Evolutionary conservation across 2,329 filamentous ascomycete genomes (phyloP), one percentile per base, ranked within the genome.

Genomic region (Epichloe brachyelytri): DNA sequence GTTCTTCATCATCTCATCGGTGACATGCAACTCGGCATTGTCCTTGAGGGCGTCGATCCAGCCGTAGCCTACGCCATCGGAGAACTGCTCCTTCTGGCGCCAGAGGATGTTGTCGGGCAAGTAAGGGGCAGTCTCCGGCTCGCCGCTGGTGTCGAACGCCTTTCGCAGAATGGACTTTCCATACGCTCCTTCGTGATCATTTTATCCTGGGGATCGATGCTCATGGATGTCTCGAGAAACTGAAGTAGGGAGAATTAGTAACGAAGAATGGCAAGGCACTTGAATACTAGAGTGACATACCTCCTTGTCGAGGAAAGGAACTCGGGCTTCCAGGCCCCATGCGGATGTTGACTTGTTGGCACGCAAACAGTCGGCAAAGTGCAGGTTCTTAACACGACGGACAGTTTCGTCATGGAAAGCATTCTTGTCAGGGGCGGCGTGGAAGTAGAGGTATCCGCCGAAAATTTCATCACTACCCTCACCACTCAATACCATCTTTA

Each of bases 1-100:
- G 80, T 94, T 91, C 78, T 90, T 89, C 86, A 97, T 88, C 83
- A 94, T 90, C 76, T 97, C 91, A 64, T 98, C 91, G 17, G 87
- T 95, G 51, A 98, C 85, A 52, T 93, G 81, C 57, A 83, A 68
- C 71, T 94, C 89, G 36, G 93, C 93, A 63, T 85, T 87, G 71
- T 97, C 93, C 78, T 96, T 97, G 62, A 98, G 81, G 6, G 84
- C 86, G 64, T 98, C 93, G 65, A 98, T 98, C 93, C 93, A 98
- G 56, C 93, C 90, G 73, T 98, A 98, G 52, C 93, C 93, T 52
- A 98, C 93, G 66, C 93, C 94, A 63, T 98, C 94, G 53, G 86
- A 94, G 76, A 98, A 98, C 73, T 98, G 93, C 75, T 98, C 93
- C 82, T 98, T 98, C 72, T 98, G 94, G 66, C 94, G 80, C 86